Evolutionary conservation across 257 asterid species (phyloP).

Genomic region (Forsythia suspensa): DNA sequence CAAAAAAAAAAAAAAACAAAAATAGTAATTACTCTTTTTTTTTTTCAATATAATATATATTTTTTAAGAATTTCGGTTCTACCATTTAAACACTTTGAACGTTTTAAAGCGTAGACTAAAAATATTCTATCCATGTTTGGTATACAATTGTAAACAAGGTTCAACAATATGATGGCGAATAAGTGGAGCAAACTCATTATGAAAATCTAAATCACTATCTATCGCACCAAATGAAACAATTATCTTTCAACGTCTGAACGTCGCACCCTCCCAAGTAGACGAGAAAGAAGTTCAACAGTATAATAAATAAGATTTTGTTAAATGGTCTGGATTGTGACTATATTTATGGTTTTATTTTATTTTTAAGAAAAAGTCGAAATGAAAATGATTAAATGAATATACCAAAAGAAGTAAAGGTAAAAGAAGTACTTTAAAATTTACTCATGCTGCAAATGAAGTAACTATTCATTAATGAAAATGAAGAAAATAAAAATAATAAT

Average conservation of each 20-base stretch:
- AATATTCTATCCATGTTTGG: background rate
- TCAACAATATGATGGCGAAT: too few relatives aligned
- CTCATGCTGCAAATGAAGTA: slow-evolving; percentile 44
- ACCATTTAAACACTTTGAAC: background rate
- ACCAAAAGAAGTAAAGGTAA: background rate
- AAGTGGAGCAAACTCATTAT: too few relatives aligned
- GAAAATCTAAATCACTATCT: too few relatives aligned
- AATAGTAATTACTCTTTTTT: background rate
- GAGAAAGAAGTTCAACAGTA: background rate
- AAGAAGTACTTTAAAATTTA: background rate
- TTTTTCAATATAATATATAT: background rate
- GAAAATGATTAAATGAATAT: background rate
- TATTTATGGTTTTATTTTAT: background rate
- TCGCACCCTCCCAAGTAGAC: too few relatives aligned
- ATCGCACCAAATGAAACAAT: too few relatives aligned
- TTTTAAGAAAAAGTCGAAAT: background rate
- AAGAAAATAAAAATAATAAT: background rate
- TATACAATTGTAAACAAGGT: too few relatives aligned
- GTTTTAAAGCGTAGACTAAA: too few relatives aligned
- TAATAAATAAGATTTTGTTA: background rate
- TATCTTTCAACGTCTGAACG: too few relatives aligned
- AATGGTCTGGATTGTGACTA: background rate
- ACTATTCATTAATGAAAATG: slow-evolving; percentile 18
- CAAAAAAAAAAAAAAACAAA: background rate
- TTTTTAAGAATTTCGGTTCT: background rate